These are phyloP conservation scores for Aspergillus ibericus DNA, from an alignment of 2,329 filamentous ascomycete genomes.

Conservation along the genomic window DNA sequence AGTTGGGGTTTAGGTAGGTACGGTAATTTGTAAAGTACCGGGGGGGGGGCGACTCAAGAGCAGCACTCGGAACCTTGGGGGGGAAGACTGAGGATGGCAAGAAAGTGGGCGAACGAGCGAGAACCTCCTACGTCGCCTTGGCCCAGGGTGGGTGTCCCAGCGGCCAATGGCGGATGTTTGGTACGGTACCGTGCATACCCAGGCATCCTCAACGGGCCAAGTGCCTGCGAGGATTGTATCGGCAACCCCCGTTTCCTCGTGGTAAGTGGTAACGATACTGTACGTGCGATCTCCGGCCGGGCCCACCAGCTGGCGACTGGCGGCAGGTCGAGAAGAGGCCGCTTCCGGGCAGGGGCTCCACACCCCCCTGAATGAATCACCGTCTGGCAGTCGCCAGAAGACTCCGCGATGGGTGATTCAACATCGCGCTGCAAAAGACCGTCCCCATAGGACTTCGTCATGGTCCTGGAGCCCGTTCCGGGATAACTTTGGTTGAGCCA, in stretches of 20 bases:
- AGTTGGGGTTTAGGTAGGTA: constrained; percentile 3
- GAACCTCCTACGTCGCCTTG: constrained; percentile 19
- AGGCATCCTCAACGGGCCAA: not conserved
- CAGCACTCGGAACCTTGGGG: constrained; percentile 21
- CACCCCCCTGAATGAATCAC: constrained; percentile 23
- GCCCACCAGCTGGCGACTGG: constrained; percentile 14
- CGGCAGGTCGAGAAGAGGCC: constrained; percentile 17
- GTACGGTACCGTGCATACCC: constrained; percentile 17
- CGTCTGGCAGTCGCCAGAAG: constrained; percentile 8
- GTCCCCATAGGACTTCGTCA: not conserved
- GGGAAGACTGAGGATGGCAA: constrained; percentile 13
- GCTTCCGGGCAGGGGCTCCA: constrained; percentile 16
- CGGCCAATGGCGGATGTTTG: constrained; percentile 9
- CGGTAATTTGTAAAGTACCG: not conserved
- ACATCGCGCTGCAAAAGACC: not conserved
- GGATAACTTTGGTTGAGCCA: not conserved
- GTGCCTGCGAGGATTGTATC: not conserved
- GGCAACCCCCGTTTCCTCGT: constrained; percentile 19
- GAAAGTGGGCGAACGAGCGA: constrained; percentile 26
- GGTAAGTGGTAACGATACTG: constrained; percentile 24
- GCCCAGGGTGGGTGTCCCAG: not conserved
- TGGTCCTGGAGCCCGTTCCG: not conserved
- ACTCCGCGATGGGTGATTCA: constrained; percentile 6
- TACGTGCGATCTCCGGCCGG: constrained; percentile 16
- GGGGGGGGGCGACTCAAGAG: constrained; percentile 8